A percentile compares a stretch with the other conserved stretches of the same genome.
Conservation (phyloP, 805 yeast genomes). For the Kregervanrija delftensis region DNA sequence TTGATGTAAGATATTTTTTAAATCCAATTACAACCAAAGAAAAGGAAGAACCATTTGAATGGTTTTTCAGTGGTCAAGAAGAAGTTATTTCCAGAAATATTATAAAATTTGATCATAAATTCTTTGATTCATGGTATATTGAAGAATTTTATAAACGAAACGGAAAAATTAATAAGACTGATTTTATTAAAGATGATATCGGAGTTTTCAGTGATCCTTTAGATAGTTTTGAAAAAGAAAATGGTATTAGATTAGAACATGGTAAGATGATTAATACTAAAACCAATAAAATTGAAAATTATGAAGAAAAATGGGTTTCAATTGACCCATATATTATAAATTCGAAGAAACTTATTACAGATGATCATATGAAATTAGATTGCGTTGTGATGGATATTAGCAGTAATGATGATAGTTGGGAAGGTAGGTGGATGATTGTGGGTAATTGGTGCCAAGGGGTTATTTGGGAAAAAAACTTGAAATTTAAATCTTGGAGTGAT, state of each 20-base stretch:
- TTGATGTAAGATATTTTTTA: conserved; percentile 37
- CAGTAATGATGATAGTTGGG: conserved; percentile 15
- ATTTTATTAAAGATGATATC: conserved; percentile 1
- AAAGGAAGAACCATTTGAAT: conserved; percentile 36
- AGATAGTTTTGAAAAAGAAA: conserved; percentile 17
- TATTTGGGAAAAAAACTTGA: conserved; percentile 22
- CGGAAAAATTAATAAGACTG: background rate
- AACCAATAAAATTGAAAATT: conserved; percentile 35
- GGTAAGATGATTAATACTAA: conserved; percentile 43
- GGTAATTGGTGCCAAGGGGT: conserved; percentile 52
- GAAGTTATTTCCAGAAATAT: conserved; percentile 27
- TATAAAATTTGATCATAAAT: conserved; percentile 34
- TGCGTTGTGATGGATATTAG: conserved; percentile 18
- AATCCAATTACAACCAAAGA: conserved; percentile 18
- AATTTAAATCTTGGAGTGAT: conserved; percentile 14
- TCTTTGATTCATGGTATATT: conserved; percentile 35
- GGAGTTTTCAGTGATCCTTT: conserved; percentile 1
- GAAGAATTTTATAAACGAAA: conserved; percentile 7
- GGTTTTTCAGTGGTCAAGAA: conserved; percentile 52
- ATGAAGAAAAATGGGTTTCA: conserved; percentile 50
- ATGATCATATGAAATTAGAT: conserved; percentile 4
- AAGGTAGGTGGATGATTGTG: conserved; percentile 40
- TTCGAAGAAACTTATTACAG: conserved; percentile 21
- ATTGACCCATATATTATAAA: conserved; percentile 29
- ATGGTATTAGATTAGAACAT: conserved; percentile 40